Conservation (phyloP, 2,329 filamentous ascomycete species). For the Amphichorda felina region DNA sequence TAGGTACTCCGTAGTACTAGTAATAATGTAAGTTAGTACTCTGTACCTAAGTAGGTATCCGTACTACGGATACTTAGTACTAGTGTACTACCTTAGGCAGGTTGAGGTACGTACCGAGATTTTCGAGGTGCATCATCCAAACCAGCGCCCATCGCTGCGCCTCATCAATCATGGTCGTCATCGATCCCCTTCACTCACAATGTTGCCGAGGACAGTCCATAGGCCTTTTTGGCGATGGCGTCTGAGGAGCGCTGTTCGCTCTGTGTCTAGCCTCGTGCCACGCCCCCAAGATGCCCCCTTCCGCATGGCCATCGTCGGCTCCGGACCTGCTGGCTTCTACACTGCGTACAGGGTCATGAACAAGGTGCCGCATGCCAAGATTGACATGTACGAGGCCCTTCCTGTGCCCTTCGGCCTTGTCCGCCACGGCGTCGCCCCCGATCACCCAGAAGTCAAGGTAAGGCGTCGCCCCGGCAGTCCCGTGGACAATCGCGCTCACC, state of each 20-base stretch:
- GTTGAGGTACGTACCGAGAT: no score
- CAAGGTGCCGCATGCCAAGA: conserved; percentile 55
- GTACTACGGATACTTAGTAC: no score
- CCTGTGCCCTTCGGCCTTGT: conserved; percentile 90
- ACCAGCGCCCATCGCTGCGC: no score
- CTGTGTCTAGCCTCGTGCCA: conserved; percentile 1
- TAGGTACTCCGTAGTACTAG: no score
- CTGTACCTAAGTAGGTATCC: no score
- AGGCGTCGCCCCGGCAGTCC: conserved; percentile 5
- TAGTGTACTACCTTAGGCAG: no score
- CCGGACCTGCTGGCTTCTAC: conserved; percentile 93
- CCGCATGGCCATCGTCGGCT: conserved; percentile 80
- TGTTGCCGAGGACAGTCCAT: not conserved
- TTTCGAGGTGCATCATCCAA: no score
- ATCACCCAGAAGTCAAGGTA: conserved; percentile 97
- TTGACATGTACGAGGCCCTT: conserved; percentile 95
- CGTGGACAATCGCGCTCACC: not conserved
- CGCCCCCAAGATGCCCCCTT: conserved; percentile 38
- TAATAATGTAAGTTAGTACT: no score
- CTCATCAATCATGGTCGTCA: no score
- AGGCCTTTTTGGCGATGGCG: not conserved
- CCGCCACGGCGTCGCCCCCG: conserved; percentile 90
- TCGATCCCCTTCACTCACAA: not conserved
- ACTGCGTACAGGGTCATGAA: conserved; percentile 76
- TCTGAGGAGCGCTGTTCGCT: not conserved